These are phyloP conservation scores for Aspergillus carlsbadensis DNA, from an alignment of 495 filamentous ascomycete species.

Conservation along the genomic window DNA sequence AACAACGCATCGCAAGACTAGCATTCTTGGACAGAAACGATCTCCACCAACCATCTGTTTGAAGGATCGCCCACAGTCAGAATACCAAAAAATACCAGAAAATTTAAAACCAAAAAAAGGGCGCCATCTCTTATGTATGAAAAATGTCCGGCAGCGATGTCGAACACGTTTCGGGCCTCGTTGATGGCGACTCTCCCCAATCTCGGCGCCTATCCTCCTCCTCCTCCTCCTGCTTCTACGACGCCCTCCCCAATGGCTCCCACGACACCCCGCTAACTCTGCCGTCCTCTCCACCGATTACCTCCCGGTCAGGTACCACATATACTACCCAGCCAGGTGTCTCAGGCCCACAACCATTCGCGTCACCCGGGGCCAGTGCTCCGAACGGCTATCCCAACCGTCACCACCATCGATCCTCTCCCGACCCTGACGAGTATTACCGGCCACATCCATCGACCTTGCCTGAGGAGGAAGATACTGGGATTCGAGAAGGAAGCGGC, in stretches of 20 bases:
- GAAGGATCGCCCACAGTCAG: constrained; percentile 9
- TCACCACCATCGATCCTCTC: constrained; percentile 35
- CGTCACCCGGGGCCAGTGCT: constrained; percentile 22
- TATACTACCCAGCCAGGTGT: constrained; percentile 25
- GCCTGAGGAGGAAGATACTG: constrained; percentile 23
- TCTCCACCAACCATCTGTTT: constrained; percentile 31
- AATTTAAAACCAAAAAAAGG: constrained; percentile 4
- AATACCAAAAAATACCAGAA: constrained; percentile 6
- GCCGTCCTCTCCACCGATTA: constrained; percentile 25
- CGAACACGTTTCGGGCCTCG: constrained; percentile 41
- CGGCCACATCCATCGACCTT: constrained; percentile 34
- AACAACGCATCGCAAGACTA: constrained; percentile 46
- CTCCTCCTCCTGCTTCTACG: constrained; percentile 30
- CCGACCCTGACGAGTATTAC: constrained; percentile 57
- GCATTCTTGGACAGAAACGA: constrained; percentile 30
- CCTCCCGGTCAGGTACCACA: constrained; percentile 27
- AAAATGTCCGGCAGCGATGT: constrained; percentile 49
- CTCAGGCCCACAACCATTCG: constrained; percentile 23
- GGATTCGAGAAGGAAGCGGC: constrained; percentile 25
- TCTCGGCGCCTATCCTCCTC: constrained; percentile 42
- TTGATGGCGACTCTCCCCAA: constrained; percentile 33
- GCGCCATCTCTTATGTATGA: constrained; percentile 37
- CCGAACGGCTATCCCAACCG: constrained; percentile 26
- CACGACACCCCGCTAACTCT: constrained; percentile 18
- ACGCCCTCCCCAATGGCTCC: constrained; percentile 18